Base-by-base conservation (phyloP, 116 monocot genomes). In the Zostera marina region DNA sequence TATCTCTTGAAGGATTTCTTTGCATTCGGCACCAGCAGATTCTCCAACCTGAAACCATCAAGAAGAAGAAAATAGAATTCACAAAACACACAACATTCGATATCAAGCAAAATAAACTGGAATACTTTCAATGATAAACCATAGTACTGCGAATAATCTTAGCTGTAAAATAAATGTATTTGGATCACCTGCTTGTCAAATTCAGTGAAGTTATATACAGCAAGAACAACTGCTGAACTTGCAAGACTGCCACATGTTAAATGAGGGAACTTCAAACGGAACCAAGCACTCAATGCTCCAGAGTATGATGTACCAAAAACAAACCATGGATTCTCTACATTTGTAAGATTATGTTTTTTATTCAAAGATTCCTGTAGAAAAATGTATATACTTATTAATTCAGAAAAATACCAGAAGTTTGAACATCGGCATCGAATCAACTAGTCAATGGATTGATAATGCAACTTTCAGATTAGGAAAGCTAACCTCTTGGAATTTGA, bases 211-310 rank as follows among this genome's bases (percentile, higher is more conserved):
- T 94, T 88, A 63, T 81, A 81, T 54, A 94, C 57, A 26, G 94
- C 77, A 73, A 76, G 84, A 69, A 94, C 88, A 71, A 94, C 94
- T 20, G 73, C 94, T 64, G 94, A 94, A 59, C 94, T 94, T 64
- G 94, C 94, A 70, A 94, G 85, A 70, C 88, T 94, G 21, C 94
- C 94, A 72, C 94, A 94, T 44, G 85, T 88, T 69, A 94, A 77
- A 74, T 94, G 94, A 59, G 94, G 94, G 54, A 94, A 94, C 71
- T 94, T 94, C 55, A 94, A 70, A 15, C 85, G 81, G 60, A 88
- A 94, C 94, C 94, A 94, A 6, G 94, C 94, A 77, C 94, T 94
- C 41, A 94, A 72, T 54, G 94, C 94, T 70, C 94, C 94, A 77
- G 94, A 62, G 56, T 94, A 94, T 59, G 94, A 94, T 62, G 77